These are phyloP conservation scores for Ceratocystis albifundus DNA, from an alignment of 2,329 filamentous ascomycete species.

Conservation along the genomic window DNA sequence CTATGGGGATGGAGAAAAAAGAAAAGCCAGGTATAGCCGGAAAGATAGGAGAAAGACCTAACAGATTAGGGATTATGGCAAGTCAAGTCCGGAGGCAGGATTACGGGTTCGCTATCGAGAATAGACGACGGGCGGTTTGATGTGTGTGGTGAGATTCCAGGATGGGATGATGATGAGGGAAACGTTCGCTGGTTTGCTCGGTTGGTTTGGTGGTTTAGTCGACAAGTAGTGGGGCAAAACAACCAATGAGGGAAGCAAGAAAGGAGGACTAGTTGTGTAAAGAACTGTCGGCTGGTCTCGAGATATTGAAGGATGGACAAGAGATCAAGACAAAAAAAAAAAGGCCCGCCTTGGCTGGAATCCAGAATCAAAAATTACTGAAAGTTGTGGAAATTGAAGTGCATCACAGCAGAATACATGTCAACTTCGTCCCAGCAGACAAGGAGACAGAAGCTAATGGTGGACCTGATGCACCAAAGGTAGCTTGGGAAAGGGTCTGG, in stretches of 20 bases:
- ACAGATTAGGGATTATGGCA: neutral
- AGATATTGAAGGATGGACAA: neutral
- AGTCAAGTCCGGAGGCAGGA: neutral
- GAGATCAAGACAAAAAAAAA: neutral
- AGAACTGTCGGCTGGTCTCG: neutral
- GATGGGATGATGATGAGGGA: neutral
- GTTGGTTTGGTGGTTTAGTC: conserved; percentile 9
- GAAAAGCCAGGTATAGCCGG: neutral
- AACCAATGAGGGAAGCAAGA: conserved; percentile 9
- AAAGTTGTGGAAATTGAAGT: neutral
- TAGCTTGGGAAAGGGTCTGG: conserved; percentile 9
- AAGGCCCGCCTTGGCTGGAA: neutral
- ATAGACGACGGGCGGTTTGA: neutral
- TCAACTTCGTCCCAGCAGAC: neutral
- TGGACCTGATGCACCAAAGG: neutral
- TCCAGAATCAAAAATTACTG: neutral
- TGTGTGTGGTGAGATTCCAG: neutral
- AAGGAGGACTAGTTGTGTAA: neutral
- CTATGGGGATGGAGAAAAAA: neutral
- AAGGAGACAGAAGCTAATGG: neutral
- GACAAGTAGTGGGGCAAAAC: conserved; percentile 12
- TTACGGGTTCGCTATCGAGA: neutral
- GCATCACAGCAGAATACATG: conserved; percentile 5
- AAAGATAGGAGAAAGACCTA: neutral
- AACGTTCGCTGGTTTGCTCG: neutral